A percentile compares a stretch with the other conserved stretches of the same genome.
Evolutionary conservation across 257 asterid species (phyloP).

Genomic region (Nicotiana benthamiana): DNA sequence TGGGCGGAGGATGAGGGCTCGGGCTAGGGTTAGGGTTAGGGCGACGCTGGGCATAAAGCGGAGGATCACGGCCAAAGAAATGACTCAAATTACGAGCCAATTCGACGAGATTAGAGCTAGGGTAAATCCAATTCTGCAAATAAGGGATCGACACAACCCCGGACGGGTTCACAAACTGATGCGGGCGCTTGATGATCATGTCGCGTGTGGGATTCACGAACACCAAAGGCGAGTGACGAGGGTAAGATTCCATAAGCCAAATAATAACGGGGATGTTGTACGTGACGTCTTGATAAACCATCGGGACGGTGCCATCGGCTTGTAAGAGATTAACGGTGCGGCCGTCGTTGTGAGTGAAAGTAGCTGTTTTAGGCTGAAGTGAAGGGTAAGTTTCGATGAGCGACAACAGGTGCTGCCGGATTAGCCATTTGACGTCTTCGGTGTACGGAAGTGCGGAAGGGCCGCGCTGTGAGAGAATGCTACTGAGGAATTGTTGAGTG

Average conservation of each 20-base stretch:
- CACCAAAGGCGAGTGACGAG: conserved; percentile 76
- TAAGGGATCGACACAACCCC: conserved; percentile 78
- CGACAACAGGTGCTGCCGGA: conserved; percentile 66
- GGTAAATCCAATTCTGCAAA: conserved; percentile 72
- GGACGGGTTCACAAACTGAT: conserved; percentile 71
- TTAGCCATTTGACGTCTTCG: conserved; percentile 69
- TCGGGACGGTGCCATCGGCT: conserved; percentile 84
- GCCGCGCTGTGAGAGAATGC: conserved; percentile 74
- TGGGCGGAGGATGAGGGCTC: not conserved
- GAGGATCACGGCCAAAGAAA: conserved; percentile 79
- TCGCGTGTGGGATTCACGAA: conserved; percentile 85
- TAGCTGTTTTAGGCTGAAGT: conserved; percentile 65
- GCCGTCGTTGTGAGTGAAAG: conserved; percentile 95
- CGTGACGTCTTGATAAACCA: conserved; percentile 52
- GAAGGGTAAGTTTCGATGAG: conserved; percentile 65
- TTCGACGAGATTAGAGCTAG: conserved; percentile 70
- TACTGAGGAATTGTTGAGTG: conserved; percentile 68
- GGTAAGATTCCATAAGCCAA: conserved; percentile 90
- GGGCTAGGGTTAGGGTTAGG: not conserved
- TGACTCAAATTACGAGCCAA: conserved; percentile 53
- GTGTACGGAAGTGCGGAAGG: conserved; percentile 68
- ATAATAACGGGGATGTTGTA: conserved; percentile 82
- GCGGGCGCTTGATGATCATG: conserved; percentile 79
- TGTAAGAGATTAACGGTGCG: conserved; percentile 76
- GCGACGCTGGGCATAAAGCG: conserved; percentile 58